Percentiles rank a stretch among this genome's conserved stretches.
Evolutionary conservation across 2,329 filamentous ascomycete species (phyloP).

Genomic region (Nemania abortiva): DNA sequence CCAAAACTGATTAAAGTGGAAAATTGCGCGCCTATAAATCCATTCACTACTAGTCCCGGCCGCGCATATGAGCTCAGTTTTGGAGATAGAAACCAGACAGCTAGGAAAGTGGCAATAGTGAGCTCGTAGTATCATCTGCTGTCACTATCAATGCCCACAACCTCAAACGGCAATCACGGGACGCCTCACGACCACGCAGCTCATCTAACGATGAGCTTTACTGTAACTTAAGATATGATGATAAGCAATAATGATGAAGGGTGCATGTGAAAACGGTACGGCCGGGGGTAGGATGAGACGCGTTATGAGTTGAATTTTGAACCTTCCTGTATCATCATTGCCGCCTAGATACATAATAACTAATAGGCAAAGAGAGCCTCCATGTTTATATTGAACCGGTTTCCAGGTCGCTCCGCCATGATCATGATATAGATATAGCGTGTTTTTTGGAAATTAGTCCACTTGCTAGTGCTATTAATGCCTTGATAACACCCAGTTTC

Average conservation of each 20-base stretch:
- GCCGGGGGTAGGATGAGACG: conserved; percentile 18
- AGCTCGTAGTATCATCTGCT: not conserved
- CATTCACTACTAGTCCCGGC: conserved; percentile 38
- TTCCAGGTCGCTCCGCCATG: not conserved
- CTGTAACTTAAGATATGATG: conserved; percentile 17
- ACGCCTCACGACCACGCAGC: not conserved
- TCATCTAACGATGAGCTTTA: conserved; percentile 4
- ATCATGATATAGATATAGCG: not conserved
- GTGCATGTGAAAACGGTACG: conserved; percentile 5
- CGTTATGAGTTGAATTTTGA: conserved; percentile 16
- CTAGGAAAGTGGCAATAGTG: not conserved
- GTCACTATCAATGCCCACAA: not conserved
- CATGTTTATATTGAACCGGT: not conserved
- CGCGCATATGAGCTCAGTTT: conserved; percentile 25
- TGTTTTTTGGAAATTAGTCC: not conserved
- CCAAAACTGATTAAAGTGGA: not conserved
- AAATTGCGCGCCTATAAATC: conserved; percentile 30
- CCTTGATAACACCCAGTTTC: not conserved
- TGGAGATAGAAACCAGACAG: not conserved
- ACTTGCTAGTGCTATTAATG: not conserved
- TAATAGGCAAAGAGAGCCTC: conserved; percentile 16
- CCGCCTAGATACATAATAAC: conserved; percentile 25
- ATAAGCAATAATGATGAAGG: conserved; percentile 28
- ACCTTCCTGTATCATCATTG: conserved; percentile 27
- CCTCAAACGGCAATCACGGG: not conserved